These are phyloP conservation scores for Pseudomonodictys pantanalensis DNA, from an alignment of 495 filamentous ascomycete species.

Conservation along the genomic window DNA sequence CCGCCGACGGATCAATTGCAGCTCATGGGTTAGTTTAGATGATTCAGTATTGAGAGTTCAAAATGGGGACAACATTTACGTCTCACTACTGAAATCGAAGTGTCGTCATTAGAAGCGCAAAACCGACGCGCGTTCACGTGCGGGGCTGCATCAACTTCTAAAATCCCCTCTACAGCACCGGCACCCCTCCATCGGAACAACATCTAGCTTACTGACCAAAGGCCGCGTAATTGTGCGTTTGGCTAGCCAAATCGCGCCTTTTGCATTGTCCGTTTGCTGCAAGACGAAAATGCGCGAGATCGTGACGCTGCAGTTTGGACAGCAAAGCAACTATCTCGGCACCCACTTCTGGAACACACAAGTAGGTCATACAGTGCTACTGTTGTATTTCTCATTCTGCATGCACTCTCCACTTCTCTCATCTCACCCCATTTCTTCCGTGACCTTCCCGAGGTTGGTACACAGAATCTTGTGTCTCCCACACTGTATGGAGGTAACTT, in stretches of 20 bases:
- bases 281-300: conserved; percentile 87
- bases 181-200: neutral
- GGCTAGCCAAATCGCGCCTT: too few relatives aligned
- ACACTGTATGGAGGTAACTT: too few relatives aligned
- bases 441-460: neutral
- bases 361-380: conserved; percentile 42
- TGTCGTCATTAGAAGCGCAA: neutral
- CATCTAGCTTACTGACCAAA: too few relatives aligned
- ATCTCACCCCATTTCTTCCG: too few relatives aligned
- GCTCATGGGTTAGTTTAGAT: conserved; percentile 76
- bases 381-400: neutral
- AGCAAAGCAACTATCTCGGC: conserved; percentile 89
- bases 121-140: conserved; percentile 2
- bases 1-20: conserved; percentile 88
- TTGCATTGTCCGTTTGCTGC: too few relatives aligned
- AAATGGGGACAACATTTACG: too few relatives aligned
- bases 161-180: too few relatives aligned
- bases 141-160: too few relatives aligned
- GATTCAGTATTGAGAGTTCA: too few relatives aligned
- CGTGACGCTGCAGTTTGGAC: conserved; percentile 88
- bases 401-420: neutral
- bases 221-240: too few relatives aligned
- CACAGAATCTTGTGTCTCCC: too few relatives aligned
- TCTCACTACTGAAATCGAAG: neutral
- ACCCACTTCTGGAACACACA: conserved; percentile 99